A percentile compares a stretch with the other conserved stretches of the same genome.
phyloP scores from a whole-genome alignment of 78 protist species.

The Anaeramoeba ignava region DNA sequence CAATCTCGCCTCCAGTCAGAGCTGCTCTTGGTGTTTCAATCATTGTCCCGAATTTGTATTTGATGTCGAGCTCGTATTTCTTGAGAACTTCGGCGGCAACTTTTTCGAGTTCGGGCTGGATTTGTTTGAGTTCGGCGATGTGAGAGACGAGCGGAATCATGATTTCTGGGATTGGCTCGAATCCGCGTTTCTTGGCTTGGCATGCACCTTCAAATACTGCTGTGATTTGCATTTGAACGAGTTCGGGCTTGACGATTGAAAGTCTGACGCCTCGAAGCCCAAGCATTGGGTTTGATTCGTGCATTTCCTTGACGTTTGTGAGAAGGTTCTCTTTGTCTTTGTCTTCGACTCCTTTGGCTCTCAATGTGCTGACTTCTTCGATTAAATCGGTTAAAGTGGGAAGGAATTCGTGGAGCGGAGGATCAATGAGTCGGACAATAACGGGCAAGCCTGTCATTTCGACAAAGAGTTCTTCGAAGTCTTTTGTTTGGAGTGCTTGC shows the following conservation, averaged over 20 bases:
- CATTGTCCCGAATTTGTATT: constrained; percentile 43
- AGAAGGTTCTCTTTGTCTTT: too few relatives aligned
- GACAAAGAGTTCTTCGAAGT: constrained; percentile 38
- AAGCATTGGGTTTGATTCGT: constrained; percentile 73
- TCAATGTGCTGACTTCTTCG: too few relatives aligned
- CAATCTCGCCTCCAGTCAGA: constrained; percentile 33
- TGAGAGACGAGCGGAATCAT: too few relatives aligned
- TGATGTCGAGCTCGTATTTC: constrained; percentile 4
- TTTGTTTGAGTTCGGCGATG: constrained; percentile 28
- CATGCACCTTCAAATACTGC: constrained; percentile 51
- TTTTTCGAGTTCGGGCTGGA: constrained; percentile 7
- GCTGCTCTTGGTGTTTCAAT: constrained; percentile 58
- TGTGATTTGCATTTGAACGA: constrained; percentile 45
- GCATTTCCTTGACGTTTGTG: constrained; percentile 12
- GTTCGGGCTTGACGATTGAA: constrained; percentile 57
- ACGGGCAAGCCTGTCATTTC: constrained; percentile 43
- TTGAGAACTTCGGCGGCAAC: constrained; percentile 21
- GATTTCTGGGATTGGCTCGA: constrained; percentile 31
- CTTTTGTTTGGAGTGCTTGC: too few relatives aligned
- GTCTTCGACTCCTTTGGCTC: constrained; percentile 15
- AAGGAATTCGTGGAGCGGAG: constrained; percentile 73
- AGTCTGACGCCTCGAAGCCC: constrained; percentile 69
- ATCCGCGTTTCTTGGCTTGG: constrained; percentile 11
- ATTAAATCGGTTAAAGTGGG: too few relatives aligned
- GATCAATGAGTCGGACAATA: constrained; percentile 66